A percentile compares a stretch with the other conserved stretches of the same genome.
Evolutionary conservation across 202 grass and related monocot species (phyloP).

Genomic region (Hordeum pubiflorum): DNA sequence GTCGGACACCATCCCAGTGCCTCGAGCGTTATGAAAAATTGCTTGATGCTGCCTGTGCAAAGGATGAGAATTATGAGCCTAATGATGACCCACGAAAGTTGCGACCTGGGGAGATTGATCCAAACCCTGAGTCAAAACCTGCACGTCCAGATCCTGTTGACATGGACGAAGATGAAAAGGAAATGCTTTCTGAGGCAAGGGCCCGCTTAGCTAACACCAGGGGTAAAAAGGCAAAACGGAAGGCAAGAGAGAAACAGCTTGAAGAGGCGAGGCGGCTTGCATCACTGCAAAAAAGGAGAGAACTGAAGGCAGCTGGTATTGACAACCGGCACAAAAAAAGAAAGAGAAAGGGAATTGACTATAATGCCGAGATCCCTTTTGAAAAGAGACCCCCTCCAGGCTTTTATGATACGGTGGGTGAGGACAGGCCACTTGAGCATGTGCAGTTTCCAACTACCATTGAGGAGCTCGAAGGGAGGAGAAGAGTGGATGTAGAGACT

Average conservation of each 20-base stretch:
- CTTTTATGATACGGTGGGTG: constrained; percentile 69
- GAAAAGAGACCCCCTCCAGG: constrained; percentile 78
- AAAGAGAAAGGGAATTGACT: constrained; percentile 86
- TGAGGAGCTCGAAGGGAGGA: constrained; percentile 82
- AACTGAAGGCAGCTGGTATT: constrained; percentile 82
- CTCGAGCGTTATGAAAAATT: constrained; percentile 84
- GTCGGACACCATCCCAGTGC: constrained; percentile 77
- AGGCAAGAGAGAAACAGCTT: constrained; percentile 88
- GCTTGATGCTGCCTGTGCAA: constrained; percentile 78
- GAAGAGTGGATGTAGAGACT: constrained; percentile 69
- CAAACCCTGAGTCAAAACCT: constrained; percentile 86
- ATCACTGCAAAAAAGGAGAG: constrained; percentile 80
- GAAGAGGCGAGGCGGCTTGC: constrained; percentile 88
- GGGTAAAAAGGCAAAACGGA: constrained; percentile 85
- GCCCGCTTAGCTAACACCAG: constrained; percentile 81
- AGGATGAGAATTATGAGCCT: constrained; percentile 79
- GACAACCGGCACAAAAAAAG: constrained; percentile 56
- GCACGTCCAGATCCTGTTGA: constrained; percentile 86
- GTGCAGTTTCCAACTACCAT: constrained; percentile 79
- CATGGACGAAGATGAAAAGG: constrained; percentile 93
- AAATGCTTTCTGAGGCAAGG: constrained; percentile 85
- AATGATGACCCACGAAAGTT: constrained; percentile 79
- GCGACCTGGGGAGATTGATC: constrained; percentile 81
- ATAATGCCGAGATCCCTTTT: constrained; percentile 80
- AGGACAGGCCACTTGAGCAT: constrained; percentile 48